Evolutionary conservation across 148 eudicot species (phyloP), one percentile per base, ranked within the genome.

Genomic region (Cornus suecica): DNA sequence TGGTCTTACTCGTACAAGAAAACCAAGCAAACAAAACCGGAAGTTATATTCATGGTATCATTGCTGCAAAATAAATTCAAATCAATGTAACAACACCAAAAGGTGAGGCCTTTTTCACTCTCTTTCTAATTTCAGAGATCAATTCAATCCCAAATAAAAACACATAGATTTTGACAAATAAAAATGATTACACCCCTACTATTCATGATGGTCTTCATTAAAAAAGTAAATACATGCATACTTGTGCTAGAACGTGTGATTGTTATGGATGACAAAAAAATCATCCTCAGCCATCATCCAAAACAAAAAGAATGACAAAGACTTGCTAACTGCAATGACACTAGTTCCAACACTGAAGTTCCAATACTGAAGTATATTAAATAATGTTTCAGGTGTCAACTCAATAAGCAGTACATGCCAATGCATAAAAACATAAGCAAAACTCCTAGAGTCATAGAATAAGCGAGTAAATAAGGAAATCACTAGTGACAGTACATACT

Each of bases 361-460:
- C 9, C 29, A 16, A 56, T 8, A 34, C n/a, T n/a, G n/a, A n/a
- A 67, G 23, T 34, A 26, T 23, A 8, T 2, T 2, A 25, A 60
- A 24, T 61, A 27, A 72, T 73, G 68, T 68, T 73, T 25, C 29
- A 20, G 1, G 10, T 8, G 26, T 71, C 41, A 56, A 42, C 74
- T 23, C n/a, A n/a, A n/a, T n/a, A 20, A 13, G 5, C 10, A 30
- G 8, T 5, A 71, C 2, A 41, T 7, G 6, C 16, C 10, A 30
- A 48, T 18, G 5, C 0, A 25, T 3, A 42, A 63, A 24, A 74
- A 32, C 29, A 74, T 10, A 41, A 62, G 30, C 14, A 58, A 34
- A 71, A 29, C 23, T 24, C 22, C 52, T 31, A 60, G 62, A 34
- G 54, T 2, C 11, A 58, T 3, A n/a, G n/a, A n/a, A n/a, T n/a